Base-by-base conservation (phyloP, 2,329 filamentous ascomycete genomes). In the Neoscytalidium dimidiatum region DNA sequence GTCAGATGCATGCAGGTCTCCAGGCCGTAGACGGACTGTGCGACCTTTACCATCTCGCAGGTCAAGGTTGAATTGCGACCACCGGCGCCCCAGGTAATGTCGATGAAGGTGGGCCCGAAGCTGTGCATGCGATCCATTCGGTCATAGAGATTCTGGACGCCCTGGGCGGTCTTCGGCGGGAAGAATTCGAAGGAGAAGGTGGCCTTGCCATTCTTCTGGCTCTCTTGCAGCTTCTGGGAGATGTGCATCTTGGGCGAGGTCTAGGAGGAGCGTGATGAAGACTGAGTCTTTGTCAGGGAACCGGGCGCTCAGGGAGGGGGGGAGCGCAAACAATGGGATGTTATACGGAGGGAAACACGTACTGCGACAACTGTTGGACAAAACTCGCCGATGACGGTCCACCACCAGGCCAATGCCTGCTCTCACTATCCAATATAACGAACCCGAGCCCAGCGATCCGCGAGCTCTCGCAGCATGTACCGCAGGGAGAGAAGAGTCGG, bases 121-220 rank as follows among this genome's bases (percentile, higher is more conserved):
- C 90, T 88, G 80, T 97, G 93, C 95, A 99, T 99, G 80, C 94
- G 93, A 81, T 99, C 95, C 92, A 99, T 98, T 71, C 95, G 92
- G 73, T 99, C 95, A 84, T 99, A 99, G 66, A 99, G 89, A 79
- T 99, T 99, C 82, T 99, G 95, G 13, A 99, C 94, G 85, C 95
- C 95, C 77, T 95, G 92, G 11, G 92, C 91, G 7, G 95, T 99
- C 83, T 99, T 99, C 43, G 95, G 95, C 60, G 95, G 95, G 81
- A 99, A 99, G 85, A 97, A 99, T 80, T 99, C 95, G 83, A 99
- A 99, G 66, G 95, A 99, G 84, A 97, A 97, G 75, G 93, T 95
- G 65, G 94, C 90, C 73, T 90, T 87, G 76, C 89, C 88, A 74
- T 89, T 88, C 81, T 86, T 86, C 80, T 93, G 88, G 79, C 94